Conservation (phyloP, 106 monocot genomes). For the Xerophyta viscosa region DNA sequence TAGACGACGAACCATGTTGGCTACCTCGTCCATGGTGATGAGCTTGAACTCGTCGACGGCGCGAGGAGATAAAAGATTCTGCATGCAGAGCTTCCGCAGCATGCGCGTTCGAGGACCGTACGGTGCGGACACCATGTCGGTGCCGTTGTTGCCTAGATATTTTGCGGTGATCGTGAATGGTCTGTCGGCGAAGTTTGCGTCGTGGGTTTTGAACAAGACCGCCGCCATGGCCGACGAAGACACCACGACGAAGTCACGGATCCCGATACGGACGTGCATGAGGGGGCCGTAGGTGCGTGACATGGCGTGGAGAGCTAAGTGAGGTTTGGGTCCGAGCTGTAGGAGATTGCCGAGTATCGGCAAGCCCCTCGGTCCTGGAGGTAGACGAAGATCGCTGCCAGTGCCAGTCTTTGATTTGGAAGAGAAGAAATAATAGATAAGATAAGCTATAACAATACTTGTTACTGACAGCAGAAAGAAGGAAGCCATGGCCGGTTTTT, state of each 20-base stretch:
- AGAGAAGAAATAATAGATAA: no score
- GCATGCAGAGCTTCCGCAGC: slow-evolving; percentile 26
- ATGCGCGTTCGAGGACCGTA: slow-evolving; percentile 40
- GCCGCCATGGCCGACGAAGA: slow-evolving; percentile 11
- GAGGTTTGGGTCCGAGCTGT: no score
- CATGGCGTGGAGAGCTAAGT: slow-evolving; percentile 10
- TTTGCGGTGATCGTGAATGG: slow-evolving; percentile 5
- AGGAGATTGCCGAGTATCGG: slow-evolving; percentile 28
- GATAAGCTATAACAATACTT: not conserved
- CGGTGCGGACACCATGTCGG: slow-evolving; percentile 34
- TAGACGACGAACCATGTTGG: not conserved
- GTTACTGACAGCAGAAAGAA: no score
- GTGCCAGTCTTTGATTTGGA: no score
- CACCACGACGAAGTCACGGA: slow-evolving; percentile 4
- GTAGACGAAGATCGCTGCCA: slow-evolving; percentile 8
- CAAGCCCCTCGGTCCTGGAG: slow-evolving; percentile 39
- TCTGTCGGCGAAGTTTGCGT: slow-evolving; percentile 11
- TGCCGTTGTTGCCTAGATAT: slow-evolving; percentile 38
- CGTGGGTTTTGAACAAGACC: slow-evolving; percentile 5
- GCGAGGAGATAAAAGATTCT: slow-evolving; percentile 36
- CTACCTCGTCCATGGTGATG: slow-evolving; percentile 17
- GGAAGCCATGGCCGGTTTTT: no score
- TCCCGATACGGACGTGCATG: slow-evolving; percentile 25
- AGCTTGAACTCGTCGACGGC: slow-evolving; percentile 36
- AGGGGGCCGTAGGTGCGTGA: slow-evolving; percentile 21